Percentiles rank a stretch among this genome's conserved stretches.
These are phyloP conservation scores for Chrysoporthe puriensis DNA, from an alignment of 2,329 filamentous ascomycete species.

Conservation along the genomic window DNA sequence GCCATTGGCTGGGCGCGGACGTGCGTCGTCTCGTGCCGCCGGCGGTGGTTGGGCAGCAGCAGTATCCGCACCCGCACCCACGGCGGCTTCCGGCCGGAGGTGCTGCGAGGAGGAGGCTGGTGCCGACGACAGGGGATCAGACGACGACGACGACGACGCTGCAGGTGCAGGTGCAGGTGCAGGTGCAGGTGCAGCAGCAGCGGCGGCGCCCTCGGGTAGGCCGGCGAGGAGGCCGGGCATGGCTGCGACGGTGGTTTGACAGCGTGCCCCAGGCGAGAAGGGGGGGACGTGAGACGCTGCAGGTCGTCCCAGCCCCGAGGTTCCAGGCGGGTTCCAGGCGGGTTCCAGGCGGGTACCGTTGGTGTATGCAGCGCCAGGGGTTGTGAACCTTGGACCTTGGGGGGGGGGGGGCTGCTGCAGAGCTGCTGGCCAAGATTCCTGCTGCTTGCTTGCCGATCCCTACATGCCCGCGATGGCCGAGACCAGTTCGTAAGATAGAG, in stretches of 20 bases:
- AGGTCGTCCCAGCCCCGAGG: conserved; percentile 4
- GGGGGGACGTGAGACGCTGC: not conserved
- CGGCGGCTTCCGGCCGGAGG: not conserved
- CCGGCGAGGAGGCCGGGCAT: conserved; percentile 5
- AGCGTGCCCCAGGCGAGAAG: no score
- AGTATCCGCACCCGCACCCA: not conserved
- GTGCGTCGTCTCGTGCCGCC: not conserved
- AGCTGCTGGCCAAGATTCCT: not conserved
- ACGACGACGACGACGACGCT: not conserved
- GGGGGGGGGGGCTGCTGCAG: not conserved
- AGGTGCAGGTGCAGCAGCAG: not conserved
- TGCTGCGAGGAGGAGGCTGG: not conserved
- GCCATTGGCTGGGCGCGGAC: not conserved
- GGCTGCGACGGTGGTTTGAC: no score
- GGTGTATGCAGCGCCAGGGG: conserved; percentile 8
- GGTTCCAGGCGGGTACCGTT: not conserved
- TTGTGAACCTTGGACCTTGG: not conserved
- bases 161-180: not conserved
- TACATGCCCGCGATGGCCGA: conserved; percentile 1
- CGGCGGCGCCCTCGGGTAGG: not conserved
- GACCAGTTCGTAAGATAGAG: not conserved
- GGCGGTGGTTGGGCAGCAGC: conserved; percentile 5
- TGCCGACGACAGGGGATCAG: not conserved
- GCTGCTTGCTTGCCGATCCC: not conserved
- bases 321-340: not conserved